Evolutionary conservation across 2,329 filamentous ascomycete genomes (phyloP), one percentile per base, ranked within the genome.

Genomic region (Elsinoe necatrix): DNA sequence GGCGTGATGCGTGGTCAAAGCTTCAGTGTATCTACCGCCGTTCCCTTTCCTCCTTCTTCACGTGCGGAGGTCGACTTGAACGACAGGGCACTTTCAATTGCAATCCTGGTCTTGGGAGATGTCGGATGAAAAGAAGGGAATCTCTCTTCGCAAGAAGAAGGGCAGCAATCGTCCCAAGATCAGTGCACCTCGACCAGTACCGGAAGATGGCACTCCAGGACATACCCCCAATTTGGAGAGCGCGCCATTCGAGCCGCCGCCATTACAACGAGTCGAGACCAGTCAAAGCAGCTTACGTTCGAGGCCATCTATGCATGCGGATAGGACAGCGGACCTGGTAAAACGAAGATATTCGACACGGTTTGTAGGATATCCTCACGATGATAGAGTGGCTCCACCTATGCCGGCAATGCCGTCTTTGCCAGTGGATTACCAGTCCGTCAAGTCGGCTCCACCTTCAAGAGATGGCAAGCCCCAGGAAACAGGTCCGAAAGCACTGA

Each of bases 331-430:
- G 16, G 92, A 98, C 70, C 77, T 97, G 55, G 91, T 98, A 58
- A 97, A 97, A 75, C 82, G 90, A 64, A 80, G 93, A 64, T 98
- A 97, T 72, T 97, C 93, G 37, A 91, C 91, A 41, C 85, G 92
- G 59, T 95, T 96, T 71, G 63, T 65, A 12, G 65, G 63, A 34
- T 92, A 90, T 65, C 86, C 87, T 1, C 75, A 82, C 59, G 84
- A 88, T 63, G 82, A 80, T 57, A 82, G 81, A 18, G 48, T 64
- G 39, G 81, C 89, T 16, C 75, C 75, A 4, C 67, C 69, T 12
- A 65, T 78, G 61, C 92, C 93, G 0, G 71, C 80, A 11, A 78
- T 78, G 59, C 78, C 76, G 45, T 77, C 77, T 52, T 77, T 77
- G 50, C 79, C 77, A 50, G 77, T 79, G 47, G 83, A 81, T 62